Conservation (phyloP, 106 monocot species). For the Narthecium ossifragum region DNA sequence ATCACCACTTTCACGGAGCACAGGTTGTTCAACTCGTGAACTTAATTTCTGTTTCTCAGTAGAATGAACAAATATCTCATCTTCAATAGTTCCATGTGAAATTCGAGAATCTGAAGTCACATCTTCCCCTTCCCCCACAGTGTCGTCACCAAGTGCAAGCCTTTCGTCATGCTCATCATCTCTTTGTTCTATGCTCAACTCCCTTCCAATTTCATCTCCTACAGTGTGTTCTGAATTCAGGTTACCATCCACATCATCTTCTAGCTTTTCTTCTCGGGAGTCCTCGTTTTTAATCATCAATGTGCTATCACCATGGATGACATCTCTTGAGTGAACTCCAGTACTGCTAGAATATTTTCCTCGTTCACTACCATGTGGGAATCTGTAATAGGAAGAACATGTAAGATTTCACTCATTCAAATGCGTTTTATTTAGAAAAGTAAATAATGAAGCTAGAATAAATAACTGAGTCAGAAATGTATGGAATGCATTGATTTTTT, state of each 20-base stretch:
- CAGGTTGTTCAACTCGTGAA: constrained; percentile 43
- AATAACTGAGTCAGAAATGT: too few relatives aligned
- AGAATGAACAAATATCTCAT: constrained; percentile 32
- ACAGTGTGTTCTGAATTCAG: constrained; percentile 12
- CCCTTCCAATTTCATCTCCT: constrained; percentile 23
- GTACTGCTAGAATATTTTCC: constrained; percentile 21
- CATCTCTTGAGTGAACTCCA: constrained; percentile 21
- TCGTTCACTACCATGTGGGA: too few relatives aligned
- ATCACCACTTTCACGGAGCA: constrained; percentile 18
- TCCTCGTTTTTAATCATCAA: constrained; percentile 15
- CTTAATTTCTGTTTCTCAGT: constrained; percentile 36
- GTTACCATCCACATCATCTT: constrained; percentile 18
- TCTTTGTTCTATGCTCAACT: constrained; percentile 28
- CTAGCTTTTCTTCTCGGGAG: constrained; percentile 19
- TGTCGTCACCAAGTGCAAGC: constrained; percentile 39
- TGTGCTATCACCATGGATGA: constrained; percentile 16
- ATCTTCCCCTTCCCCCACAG: constrained; percentile 43
- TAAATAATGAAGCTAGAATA: too few relatives aligned
- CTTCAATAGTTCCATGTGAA: constrained; percentile 29
- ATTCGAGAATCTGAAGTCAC: constrained; percentile 35
- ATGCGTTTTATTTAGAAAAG: too few relatives aligned
- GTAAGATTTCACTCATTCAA: too few relatives aligned
- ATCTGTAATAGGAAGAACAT: too few relatives aligned
- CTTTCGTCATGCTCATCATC: constrained; percentile 35
- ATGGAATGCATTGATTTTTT: too few relatives aligned